These are phyloP conservation scores for Punctularia strigosozonata DNA, from an alignment of 768 basidiomycete species.

Conservation along the genomic window DNA sequence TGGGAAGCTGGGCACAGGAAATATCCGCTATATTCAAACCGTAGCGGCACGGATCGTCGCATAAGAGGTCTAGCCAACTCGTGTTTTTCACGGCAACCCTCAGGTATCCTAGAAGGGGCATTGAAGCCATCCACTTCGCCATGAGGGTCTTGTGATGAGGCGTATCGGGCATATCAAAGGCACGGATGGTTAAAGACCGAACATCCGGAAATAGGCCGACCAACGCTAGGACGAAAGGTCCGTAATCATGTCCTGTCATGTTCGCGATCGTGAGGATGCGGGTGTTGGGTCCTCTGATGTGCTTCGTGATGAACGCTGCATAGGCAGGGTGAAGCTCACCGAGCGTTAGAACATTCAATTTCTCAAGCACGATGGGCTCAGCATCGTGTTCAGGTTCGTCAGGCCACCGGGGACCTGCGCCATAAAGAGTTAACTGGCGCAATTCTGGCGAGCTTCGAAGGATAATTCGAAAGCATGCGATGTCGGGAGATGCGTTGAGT, in stretches of 20 bases:
- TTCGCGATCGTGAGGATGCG: slow-evolving; percentile 48
- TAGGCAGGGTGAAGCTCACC: slow-evolving; percentile 42
- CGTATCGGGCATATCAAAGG: slow-evolving; percentile 23
- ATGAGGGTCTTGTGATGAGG: slow-evolving; percentile 18
- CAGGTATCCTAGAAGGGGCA: not conserved
- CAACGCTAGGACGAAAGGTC: slow-evolving; percentile 32
- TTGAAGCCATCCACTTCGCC: slow-evolving; percentile 30
- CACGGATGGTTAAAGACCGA: slow-evolving; percentile 40
- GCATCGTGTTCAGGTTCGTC: slow-evolving; percentile 13
- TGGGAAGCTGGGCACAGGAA: too few species aligned
- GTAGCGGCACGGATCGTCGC: not conserved
- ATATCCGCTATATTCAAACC: too few species aligned
- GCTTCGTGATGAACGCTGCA: slow-evolving; percentile 32
- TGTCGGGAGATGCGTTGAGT: slow-evolving; percentile 35
- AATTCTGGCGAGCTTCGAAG: slow-evolving; percentile 37
- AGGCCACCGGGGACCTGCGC: slow-evolving; percentile 40
- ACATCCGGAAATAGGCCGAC: slow-evolving; percentile 39
- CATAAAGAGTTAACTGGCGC: slow-evolving; percentile 45
- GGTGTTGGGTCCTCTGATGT: slow-evolving; percentile 45
- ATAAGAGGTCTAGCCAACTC: too few species aligned
- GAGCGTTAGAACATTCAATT: slow-evolving; percentile 41
- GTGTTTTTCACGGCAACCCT: not conserved
- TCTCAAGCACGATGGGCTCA: slow-evolving; percentile 32
- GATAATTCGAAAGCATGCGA: slow-evolving; percentile 40
- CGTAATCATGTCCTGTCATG: slow-evolving; percentile 38